Evolutionary conservation across 2,329 filamentous ascomycete genomes (phyloP).

Genomic region (Aspergillus pseudotamarii): DNA sequence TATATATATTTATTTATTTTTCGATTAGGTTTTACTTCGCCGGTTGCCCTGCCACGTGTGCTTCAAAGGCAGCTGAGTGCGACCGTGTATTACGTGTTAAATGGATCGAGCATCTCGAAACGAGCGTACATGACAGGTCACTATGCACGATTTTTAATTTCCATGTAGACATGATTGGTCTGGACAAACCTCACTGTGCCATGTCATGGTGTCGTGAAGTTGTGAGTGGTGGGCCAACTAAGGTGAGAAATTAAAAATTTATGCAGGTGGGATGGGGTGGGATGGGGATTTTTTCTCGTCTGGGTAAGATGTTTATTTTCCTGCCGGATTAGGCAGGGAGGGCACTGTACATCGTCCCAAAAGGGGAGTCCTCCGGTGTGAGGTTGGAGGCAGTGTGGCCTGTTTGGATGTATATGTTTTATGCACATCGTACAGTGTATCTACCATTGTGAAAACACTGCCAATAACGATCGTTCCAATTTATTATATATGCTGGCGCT

Average conservation of each 20-base stretch:
- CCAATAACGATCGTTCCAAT: too few species aligned
- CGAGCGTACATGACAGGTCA: neutral
- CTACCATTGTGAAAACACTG: too few species aligned
- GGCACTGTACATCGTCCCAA: too few species aligned
- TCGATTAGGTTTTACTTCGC: neutral
- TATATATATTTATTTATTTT: too few species aligned
- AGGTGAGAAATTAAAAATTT: neutral
- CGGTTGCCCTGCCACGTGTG: constrained; percentile 18
- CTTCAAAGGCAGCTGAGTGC: neutral
- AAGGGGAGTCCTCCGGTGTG: too few species aligned
- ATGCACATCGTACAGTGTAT: too few species aligned
- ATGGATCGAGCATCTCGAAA: neutral
- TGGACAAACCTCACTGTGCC: neutral
- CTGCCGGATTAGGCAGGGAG: too few species aligned
- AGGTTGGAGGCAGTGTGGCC: neutral
- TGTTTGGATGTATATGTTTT: neutral
- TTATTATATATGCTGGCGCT: too few species aligned
- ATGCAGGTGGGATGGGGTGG: neutral
- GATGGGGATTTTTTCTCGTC: neutral
- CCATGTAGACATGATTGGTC: neutral
- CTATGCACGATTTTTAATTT: neutral
- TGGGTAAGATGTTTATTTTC: constrained; percentile 1
- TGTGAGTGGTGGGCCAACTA: neutral
- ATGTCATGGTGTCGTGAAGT: neutral
- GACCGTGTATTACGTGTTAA: neutral